phyloP scores from a whole-genome alignment of 2,329 filamentous ascomycete species.

The Tolypocladium amazonense region DNA sequence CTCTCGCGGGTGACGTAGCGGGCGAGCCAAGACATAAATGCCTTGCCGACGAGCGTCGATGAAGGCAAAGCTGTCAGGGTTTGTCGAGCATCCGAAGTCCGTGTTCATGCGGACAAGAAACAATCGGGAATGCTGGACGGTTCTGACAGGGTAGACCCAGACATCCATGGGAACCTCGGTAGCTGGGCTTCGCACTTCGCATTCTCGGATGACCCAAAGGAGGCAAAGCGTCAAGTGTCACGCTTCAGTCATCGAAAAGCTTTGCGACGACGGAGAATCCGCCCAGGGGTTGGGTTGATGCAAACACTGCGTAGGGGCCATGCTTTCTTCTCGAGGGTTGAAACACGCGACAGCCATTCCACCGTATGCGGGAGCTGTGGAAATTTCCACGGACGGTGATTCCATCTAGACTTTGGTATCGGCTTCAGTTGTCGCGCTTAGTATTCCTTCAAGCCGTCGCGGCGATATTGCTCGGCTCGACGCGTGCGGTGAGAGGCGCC shows the following conservation, averaged over 20 bases:
- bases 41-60: not conserved
- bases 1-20: not conserved
- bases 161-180: not conserved
- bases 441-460: not conserved
- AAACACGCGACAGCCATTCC: not conserved
- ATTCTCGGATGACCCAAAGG: not conserved
- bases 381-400: not conserved
- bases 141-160: not conserved
- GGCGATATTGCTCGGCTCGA: not conserved
- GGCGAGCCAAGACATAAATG: not conserved
- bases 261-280: not conserved
- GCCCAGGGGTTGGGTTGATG: not conserved
- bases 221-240: not conserved
- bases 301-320: not conserved
- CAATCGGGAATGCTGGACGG: not conserved
- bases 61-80: not conserved
- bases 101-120: not conserved
- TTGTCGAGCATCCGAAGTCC: not conserved
- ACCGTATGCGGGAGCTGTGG: not conserved
- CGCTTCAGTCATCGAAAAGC: not conserved
- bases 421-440: not conserved
- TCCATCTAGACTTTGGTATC: not conserved
- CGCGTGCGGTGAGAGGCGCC: not conserved
- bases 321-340: not conserved
- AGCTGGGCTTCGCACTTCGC: not conserved